Percentiles rank a stretch among this genome's conserved stretches.
Evolutionary conservation across 768 basidiomycete genomes (phyloP).

Genomic region (Suillus variegatus): DNA sequence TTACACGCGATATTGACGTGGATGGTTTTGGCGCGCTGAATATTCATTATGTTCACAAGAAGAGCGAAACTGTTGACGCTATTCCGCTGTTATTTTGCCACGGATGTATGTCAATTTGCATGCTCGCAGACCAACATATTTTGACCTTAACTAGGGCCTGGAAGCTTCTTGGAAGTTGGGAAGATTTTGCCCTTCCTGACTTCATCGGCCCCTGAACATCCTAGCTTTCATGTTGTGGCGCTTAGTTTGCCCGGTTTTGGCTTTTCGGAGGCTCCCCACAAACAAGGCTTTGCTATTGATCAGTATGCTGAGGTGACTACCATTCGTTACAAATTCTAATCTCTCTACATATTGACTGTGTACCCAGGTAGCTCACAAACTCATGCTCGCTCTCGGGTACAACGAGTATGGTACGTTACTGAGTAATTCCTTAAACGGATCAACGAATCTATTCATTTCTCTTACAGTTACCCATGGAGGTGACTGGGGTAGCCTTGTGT

Average conservation of each 20-base stretch:
- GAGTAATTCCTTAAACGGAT: background rate
- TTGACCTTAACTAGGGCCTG: constrained; percentile 49
- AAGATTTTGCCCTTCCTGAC: constrained; percentile 56
- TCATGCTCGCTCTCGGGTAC: constrained; percentile 47
- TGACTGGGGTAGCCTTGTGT: constrained; percentile 45
- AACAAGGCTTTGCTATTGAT: constrained; percentile 46
- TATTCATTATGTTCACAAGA: constrained; percentile 62
- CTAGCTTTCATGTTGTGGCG: constrained; percentile 65
- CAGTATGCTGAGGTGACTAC: constrained; percentile 55
- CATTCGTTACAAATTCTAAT: background rate
- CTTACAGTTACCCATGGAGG: constrained; percentile 48
- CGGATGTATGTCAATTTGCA: constrained; percentile 41
- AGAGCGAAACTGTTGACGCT: constrained; percentile 43
- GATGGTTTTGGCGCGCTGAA: constrained; percentile 48
- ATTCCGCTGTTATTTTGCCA: constrained; percentile 64
- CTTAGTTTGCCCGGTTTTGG: constrained; percentile 36
- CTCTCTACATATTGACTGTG: constrained; percentile 8
- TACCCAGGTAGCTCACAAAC: constrained; percentile 43
- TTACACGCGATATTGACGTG: constrained; percentile 50
- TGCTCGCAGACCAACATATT: background rate
- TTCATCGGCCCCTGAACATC: constrained; percentile 39
- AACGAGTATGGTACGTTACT: constrained; percentile 7
- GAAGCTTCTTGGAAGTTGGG: constrained; percentile 55
- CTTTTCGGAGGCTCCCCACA: constrained; percentile 58
- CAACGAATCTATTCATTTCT: background rate